phyloP scores from a whole-genome alignment of 306 rosid species.

The Medicago lupulina region DNA sequence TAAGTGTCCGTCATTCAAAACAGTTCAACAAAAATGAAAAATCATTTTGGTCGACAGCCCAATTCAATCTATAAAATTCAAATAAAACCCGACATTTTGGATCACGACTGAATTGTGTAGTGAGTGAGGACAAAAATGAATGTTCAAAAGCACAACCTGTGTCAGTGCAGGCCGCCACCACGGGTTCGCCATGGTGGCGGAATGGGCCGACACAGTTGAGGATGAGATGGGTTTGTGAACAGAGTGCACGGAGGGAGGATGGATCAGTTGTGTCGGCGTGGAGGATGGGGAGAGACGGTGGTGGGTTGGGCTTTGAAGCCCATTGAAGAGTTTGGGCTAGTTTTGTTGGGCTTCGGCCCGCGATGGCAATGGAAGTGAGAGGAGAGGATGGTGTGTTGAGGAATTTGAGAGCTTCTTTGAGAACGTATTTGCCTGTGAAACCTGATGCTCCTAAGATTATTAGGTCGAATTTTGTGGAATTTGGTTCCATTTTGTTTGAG shows the following conservation, averaged over 20 bases:
- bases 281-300: constrained; percentile 62
- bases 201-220: constrained; percentile 97
- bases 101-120: too few species aligned
- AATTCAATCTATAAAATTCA: too few species aligned
- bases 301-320: constrained; percentile 65
- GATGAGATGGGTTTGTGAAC: constrained; percentile 62
- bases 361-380: constrained; percentile 76
- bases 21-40: too few species aligned
- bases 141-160: constrained; percentile 51
- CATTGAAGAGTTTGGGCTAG: constrained; percentile 65
- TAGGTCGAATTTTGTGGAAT: constrained; percentile 50
- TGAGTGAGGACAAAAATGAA: too few species aligned
- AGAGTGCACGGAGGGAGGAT: constrained; percentile 62
- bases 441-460: constrained; percentile 84
- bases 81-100: too few species aligned
- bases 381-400: constrained; percentile 59
- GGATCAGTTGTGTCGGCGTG: constrained; percentile 67
- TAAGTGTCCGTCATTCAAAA: too few species aligned
- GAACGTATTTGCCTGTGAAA: constrained; percentile 84
- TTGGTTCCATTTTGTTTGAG: constrained; percentile 12
- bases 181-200: constrained; percentile 82
- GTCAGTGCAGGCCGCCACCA: constrained; percentile 70
- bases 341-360: constrained; percentile 69
- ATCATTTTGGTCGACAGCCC: too few species aligned
- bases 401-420: constrained; percentile 78